Percentiles rank a stretch among this genome's conserved stretches.
phyloP scores from a whole-genome alignment of 2,329 filamentous ascomycete species.

The Diatrype stigma region DNA sequence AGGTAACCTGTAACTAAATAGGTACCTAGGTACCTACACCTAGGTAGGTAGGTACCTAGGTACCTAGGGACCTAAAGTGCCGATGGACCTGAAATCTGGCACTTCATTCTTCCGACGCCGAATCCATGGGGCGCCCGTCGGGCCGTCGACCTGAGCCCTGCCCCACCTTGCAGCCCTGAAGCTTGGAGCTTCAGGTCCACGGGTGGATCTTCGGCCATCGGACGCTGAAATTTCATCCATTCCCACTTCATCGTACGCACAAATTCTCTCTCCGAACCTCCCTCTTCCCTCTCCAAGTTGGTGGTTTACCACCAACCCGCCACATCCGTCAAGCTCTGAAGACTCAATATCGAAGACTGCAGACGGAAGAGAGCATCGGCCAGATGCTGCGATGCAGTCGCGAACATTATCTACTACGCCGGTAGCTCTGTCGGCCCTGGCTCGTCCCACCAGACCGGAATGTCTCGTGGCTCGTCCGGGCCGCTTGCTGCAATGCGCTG shows the following conservation, averaged over 20 bases:
- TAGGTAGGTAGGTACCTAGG: too few species aligned
- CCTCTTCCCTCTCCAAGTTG: background rate
- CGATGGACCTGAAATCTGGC: too few species aligned
- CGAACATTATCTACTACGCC: conserved; percentile 14
- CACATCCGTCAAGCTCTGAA: background rate
- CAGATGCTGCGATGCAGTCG: conserved; percentile 20
- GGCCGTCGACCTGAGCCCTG: too few species aligned
- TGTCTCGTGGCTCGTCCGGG: background rate
- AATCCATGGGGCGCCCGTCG: background rate
- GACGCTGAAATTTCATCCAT: background rate
- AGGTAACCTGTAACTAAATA: too few species aligned
- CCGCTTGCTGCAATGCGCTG: conserved; percentile 3
- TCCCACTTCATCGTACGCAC: background rate
- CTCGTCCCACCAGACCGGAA: background rate
- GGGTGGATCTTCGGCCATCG: background rate
- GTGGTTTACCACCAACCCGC: background rate
- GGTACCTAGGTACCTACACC: too few species aligned
- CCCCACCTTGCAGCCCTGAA: too few species aligned
- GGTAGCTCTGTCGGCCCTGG: conserved; percentile 11
- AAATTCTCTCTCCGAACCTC: background rate
- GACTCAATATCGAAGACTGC: too few species aligned
- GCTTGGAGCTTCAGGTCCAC: background rate
- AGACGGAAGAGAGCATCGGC: background rate
- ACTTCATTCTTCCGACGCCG: background rate
- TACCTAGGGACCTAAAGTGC: too few species aligned